Conservation (phyloP, 345 rosid genomes). For the Moricandia moricandioides region DNA sequence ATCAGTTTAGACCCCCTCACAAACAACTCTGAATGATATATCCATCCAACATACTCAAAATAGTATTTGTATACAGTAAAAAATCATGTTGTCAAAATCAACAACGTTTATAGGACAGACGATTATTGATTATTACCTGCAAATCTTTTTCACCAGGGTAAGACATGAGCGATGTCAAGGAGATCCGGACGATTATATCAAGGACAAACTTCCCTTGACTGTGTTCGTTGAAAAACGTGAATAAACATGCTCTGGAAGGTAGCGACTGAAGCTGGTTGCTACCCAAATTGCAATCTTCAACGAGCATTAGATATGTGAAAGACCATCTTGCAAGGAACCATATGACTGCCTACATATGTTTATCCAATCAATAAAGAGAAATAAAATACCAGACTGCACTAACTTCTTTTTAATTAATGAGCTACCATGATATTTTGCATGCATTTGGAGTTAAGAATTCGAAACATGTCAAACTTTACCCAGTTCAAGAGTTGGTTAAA, state of each 20-base stretch:
- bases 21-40: constrained; percentile 8
- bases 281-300: constrained; percentile 53
- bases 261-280: constrained; percentile 49
- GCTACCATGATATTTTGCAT: neutral
- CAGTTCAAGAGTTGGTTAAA: constrained; percentile 6
- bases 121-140: constrained; percentile 54
- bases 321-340: constrained; percentile 99
- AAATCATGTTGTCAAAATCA: constrained; percentile 20
- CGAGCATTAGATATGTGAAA: constrained; percentile 71
- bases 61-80: neutral
- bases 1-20: constrained; percentile 6
- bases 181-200: constrained; percentile 71
- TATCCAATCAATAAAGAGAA: constrained; percentile 3
- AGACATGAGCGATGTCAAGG: constrained; percentile 65
- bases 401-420: neutral
- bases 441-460: neutral
- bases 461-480: neutral
- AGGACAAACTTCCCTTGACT: constrained; percentile 76
- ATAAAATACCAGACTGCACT: neutral
- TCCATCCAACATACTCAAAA: neutral
- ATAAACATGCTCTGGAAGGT: constrained; percentile 53
- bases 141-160: constrained; percentile 93
- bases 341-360: constrained; percentile 68
- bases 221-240: constrained; percentile 72
- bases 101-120: neutral